A percentile compares a stretch with the other conserved stretches of the same genome.
phyloP scores from a whole-genome alignment of 2,329 filamentous ascomycete genomes.

The Pseudogymnoascus sp. region DNA sequence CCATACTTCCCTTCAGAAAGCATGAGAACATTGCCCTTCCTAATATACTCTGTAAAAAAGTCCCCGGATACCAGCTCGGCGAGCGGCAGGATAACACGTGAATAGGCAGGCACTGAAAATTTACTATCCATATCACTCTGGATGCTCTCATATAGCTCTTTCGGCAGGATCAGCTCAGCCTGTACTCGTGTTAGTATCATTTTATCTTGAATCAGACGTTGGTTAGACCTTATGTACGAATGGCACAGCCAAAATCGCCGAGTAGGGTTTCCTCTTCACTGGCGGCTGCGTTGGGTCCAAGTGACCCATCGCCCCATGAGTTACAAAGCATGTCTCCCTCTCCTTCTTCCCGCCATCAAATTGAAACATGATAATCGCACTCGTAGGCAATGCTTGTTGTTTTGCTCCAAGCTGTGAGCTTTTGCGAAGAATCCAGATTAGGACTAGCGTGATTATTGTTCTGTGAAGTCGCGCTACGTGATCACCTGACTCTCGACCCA shows the following conservation, averaged over 20 bases:
- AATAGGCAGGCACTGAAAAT: constrained; percentile 44
- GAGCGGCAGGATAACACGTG: constrained; percentile 64
- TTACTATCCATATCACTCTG: constrained; percentile 42
- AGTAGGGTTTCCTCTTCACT: constrained; percentile 69
- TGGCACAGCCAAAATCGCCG: constrained; percentile 53
- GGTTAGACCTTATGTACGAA: constrained; percentile 58
- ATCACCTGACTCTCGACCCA: neutral
- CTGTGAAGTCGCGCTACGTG: neutral
- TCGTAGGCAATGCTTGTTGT: neutral
- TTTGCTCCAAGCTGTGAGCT: neutral
- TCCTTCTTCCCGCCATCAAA: constrained; percentile 31
- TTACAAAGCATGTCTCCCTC: constrained; percentile 64
- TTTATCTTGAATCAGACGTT: neutral
- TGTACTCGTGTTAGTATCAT: constrained; percentile 25
- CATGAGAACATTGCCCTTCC: constrained; percentile 65
- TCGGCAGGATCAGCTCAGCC: constrained; percentile 67
- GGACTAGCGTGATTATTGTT: neutral
- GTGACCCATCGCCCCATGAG: constrained; percentile 59
- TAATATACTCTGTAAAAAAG: constrained; percentile 82
- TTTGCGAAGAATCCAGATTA: neutral
- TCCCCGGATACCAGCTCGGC: constrained; percentile 62
- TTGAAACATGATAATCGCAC: constrained; percentile 34
- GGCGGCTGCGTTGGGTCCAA: constrained; percentile 65
- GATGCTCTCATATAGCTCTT: constrained; percentile 49
- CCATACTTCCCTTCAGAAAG: constrained; percentile 68